phyloP scores from a whole-genome alignment of 1,284 basidiomycete genomes.

The Pyrrhoderma lamaoense region DNA sequence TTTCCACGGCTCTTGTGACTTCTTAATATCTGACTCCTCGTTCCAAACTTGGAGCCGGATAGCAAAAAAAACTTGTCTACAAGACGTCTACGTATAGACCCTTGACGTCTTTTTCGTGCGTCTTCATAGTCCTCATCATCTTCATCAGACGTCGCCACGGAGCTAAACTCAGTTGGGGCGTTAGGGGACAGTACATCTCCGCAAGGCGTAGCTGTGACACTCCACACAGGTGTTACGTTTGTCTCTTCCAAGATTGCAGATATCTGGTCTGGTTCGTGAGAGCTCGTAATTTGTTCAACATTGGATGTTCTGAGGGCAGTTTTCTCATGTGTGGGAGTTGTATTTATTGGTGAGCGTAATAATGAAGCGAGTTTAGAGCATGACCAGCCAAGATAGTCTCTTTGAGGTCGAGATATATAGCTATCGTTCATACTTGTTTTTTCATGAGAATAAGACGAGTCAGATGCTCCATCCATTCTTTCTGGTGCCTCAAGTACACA shows the following conservation, averaged over 20 bases:
- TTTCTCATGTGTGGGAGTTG: not conserved
- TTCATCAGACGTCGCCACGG: constrained; percentile 13
- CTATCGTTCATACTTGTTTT: not conserved
- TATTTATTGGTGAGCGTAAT: constrained; percentile 5
- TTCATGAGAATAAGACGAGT: not conserved
- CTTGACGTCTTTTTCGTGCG: constrained; percentile 3
- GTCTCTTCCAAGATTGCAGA: not conserved
- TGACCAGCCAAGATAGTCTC: not conserved
- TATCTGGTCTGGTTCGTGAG: not conserved
- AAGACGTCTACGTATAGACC: constrained; percentile 14
- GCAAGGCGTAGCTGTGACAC: not conserved
- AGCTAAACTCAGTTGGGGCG: constrained; percentile 14
- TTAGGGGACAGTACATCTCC: constrained; percentile 2
- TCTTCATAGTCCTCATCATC: constrained; percentile 15
- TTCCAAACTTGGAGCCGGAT: not conserved
- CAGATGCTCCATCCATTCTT: no score
- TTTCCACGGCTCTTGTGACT: not conserved
- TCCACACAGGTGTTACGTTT: not conserved
- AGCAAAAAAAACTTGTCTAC: constrained; percentile 7
- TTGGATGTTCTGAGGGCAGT: not conserved
- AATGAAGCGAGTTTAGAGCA: not conserved
- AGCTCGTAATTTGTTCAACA: not conserved
- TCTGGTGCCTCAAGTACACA: no score
- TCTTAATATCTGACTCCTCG: not conserved
- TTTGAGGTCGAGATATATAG: not conserved